Percentiles rank a stretch among this genome's conserved stretches.
Conservation (phyloP, 139 green algal species). For the Tetraselmis striata region DNA sequence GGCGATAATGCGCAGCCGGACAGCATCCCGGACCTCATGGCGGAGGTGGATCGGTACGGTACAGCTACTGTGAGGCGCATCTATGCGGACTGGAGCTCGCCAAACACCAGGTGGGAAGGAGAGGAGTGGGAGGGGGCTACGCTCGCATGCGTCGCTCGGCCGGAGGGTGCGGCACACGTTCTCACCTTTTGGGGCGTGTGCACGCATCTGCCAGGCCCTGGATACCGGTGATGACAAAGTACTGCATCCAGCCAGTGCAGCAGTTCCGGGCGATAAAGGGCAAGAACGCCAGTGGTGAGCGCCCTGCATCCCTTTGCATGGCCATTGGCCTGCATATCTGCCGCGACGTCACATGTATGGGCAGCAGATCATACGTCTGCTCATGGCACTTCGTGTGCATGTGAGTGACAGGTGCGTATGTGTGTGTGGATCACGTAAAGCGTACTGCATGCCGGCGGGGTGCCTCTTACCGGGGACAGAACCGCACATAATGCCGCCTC, state of each 20-base stretch:
- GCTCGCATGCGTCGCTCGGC: neutral
- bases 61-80: neutral
- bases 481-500: no score
- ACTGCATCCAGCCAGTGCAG: neutral
- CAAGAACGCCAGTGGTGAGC: neutral
- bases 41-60: neutral
- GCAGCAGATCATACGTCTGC: no score
- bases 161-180: neutral
- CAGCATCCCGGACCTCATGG: neutral
- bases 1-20: neutral
- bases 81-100: neutral
- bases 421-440: no score
- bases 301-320: no score
- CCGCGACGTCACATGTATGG: no score
- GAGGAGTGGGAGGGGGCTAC: neutral
- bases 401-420: no score
- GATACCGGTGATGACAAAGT: neutral
- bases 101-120: neutral
- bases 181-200: neutral
- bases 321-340: no score
- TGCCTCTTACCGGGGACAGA: no score
- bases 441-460: no score
- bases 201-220: neutral
- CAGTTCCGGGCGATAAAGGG: neutral
- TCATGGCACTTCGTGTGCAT: no score